These are phyloP conservation scores for Stereum hirsutum DNA, from an alignment of 1,284 basidiomycete genomes.

Conservation along the genomic window DNA sequence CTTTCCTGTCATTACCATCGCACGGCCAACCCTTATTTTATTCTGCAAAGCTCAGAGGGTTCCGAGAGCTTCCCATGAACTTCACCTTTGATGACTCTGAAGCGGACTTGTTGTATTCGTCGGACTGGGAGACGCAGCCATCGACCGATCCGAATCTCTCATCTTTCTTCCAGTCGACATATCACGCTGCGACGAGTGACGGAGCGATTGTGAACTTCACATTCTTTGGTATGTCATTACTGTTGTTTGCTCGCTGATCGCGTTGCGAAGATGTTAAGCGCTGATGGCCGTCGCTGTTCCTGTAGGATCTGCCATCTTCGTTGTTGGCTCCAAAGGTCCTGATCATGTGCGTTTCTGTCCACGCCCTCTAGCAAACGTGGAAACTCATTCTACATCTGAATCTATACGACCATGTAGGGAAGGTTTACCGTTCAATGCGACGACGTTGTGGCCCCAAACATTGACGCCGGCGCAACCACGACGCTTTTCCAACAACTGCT, in stretches of 20 bases:
- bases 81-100: slow-evolving; percentile 5
- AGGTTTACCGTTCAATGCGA: slow-evolving; percentile 3
- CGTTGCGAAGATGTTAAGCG: background rate
- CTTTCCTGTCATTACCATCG: too few species aligned
- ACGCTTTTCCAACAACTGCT: slow-evolving; percentile 4
- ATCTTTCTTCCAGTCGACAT: slow-evolving; percentile 6
- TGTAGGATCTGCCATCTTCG: slow-evolving; percentile 3
- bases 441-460: slow-evolving; percentile 1
- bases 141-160: slow-evolving; percentile 1
- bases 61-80: background rate
- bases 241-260: background rate
- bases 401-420: background rate
- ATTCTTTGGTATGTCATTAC: slow-evolving; percentile 1
- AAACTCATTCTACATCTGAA: background rate
- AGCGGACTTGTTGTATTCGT: background rate
- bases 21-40: background rate
- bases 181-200: slow-evolving; percentile 1
- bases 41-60: background rate
- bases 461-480: background rate
- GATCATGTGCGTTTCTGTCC: slow-evolving; percentile 1
- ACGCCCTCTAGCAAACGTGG: background rate
- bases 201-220: slow-evolving; percentile 6
- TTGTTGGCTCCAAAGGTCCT: slow-evolving; percentile 5
- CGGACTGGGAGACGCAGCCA: slow-evolving; percentile 2
- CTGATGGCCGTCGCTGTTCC: background rate